Conservation (phyloP, 805 yeast genomes). For the Teunomyces cretensis region DNA sequence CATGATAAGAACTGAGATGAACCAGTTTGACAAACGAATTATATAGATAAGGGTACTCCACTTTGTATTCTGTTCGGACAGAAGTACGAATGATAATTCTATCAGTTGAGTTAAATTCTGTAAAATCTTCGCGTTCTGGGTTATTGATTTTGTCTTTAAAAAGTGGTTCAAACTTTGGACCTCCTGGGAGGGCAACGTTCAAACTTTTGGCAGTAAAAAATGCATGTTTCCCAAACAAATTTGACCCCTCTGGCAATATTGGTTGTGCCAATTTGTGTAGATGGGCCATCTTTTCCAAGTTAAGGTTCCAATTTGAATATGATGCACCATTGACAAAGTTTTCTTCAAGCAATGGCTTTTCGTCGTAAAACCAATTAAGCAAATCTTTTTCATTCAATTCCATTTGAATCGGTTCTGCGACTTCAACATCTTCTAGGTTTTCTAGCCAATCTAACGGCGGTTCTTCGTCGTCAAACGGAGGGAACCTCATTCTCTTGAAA, state of each 20-base stretch:
- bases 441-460: slow-evolving; percentile 87
- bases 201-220: slow-evolving; percentile 90
- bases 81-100: slow-evolving; percentile 79
- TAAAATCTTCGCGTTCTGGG: slow-evolving; percentile 70
- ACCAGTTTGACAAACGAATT: slow-evolving; percentile 75
- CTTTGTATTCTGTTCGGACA: slow-evolving; percentile 76
- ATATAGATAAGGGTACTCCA: slow-evolving; percentile 84
- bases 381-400: slow-evolving; percentile 61
- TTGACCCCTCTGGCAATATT: slow-evolving; percentile 62
- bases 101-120: slow-evolving; percentile 88
- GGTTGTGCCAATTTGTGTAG: slow-evolving; percentile 73
- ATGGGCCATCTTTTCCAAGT: slow-evolving; percentile 59
- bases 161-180: slow-evolving; percentile 92
- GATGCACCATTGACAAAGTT: slow-evolving; percentile 71
- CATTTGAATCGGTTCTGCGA: slow-evolving; percentile 67
- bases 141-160: slow-evolving; percentile 58
- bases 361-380: slow-evolving; percentile 80
- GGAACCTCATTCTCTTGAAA: slow-evolving; percentile 89
- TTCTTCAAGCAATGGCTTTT: slow-evolving; percentile 64
- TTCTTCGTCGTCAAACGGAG: slow-evolving; percentile 97
- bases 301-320: slow-evolving; percentile 69
- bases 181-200: slow-evolving; percentile 87
- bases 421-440: slow-evolving; percentile 69
- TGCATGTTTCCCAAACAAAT: slow-evolving; percentile 74
- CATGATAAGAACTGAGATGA: slow-evolving; percentile 59